A percentile compares a stretch with the other conserved stretches of the same genome.
phyloP scores from a whole-genome alignment of 2,329 filamentous ascomycete species.

The Penicillium sp. region DNA sequence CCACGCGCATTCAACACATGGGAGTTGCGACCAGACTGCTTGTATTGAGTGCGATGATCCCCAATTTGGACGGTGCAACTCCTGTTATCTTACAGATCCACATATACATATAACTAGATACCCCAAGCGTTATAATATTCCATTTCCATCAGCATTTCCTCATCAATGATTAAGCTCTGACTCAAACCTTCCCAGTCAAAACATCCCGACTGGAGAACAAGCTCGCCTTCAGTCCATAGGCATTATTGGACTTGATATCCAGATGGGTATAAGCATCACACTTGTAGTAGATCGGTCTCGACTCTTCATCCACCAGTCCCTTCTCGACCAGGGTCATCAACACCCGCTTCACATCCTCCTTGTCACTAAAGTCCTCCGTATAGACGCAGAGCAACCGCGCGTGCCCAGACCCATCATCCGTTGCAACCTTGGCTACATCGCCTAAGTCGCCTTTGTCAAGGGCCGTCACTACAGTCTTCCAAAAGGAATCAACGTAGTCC shows the following conservation, averaged over 20 bases:
- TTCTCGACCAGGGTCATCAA: constrained; percentile 67
- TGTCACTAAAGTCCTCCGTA: constrained; percentile 74
- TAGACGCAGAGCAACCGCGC: constrained; percentile 75
- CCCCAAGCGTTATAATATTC: constrained; percentile 15
- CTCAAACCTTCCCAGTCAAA: constrained; percentile 36
- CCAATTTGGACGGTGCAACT: neutral
- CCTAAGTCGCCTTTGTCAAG: constrained; percentile 74
- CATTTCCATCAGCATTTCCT: constrained; percentile 17
- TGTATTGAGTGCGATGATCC: neutral
- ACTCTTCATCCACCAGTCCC: constrained; percentile 57
- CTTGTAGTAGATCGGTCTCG: constrained; percentile 75
- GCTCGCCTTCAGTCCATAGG: constrained; percentile 65
- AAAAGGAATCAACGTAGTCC: constrained; percentile 35
- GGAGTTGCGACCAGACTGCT: neutral
- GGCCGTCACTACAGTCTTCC: constrained; percentile 70
- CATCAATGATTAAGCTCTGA: neutral
- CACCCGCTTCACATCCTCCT: constrained; percentile 71
- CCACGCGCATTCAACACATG: neutral
- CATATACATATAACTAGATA: constrained; percentile 19
- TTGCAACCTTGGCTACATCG: constrained; percentile 73
- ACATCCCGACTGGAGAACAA: constrained; percentile 51
- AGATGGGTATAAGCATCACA: constrained; percentile 73
- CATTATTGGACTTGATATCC: constrained; percentile 65
- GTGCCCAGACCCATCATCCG: constrained; percentile 52
- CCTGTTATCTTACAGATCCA: constrained; percentile 6